Base-by-base conservation (phyloP, 2,329 filamentous ascomycete species). In the Penicillium occitanis region DNA sequence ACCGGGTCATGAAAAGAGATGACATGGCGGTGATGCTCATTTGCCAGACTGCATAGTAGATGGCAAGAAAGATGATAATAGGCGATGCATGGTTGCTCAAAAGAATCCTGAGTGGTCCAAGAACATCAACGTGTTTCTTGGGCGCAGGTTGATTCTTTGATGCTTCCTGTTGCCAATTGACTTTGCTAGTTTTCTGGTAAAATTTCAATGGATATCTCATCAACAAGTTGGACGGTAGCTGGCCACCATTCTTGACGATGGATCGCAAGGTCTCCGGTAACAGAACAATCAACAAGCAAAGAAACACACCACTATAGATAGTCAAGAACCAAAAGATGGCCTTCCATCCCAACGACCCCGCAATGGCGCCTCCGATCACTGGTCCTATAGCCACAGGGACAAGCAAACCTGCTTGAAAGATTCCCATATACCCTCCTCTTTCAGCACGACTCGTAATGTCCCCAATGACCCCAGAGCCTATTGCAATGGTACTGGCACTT, bases 21-120 rank as follows among this genome's bases (percentile, higher is more conserved):
- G 85, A 83, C 78, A 85, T 83, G 42, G 80, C 81, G 0, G 84
- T 84, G 65, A 85, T 84, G 69, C 79, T 82, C 82, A 86, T 85
- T 65, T 85, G 83, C 82, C 83, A 86, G 7, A 84, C 80, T 0
- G 83, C 78, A 65, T 86, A 86, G 72, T 84, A 82, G 2, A 85
- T 70, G 0, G 81, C 81, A 3, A 85, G 76, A 61, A 83, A 86
- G 17, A 81, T 3, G 35, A 85, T 80, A 5, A 83, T 79, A 0
- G 79, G 78, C 0, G 79, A 74, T 0, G 82, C 79, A 0, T 80
- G 74, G 46, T 79, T 82, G 71, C 75, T 80, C 22, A 79, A 50
- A 2, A 86, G 77, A n/a, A 86, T 83, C 0, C 79, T 77, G 1
- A 85, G 70, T 0, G 83, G 81, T 0, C 80, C 81, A 0, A 78